Base-by-base conservation (phyloP, 352 stramenopile species). In the Blastocystis sp. region DNA sequence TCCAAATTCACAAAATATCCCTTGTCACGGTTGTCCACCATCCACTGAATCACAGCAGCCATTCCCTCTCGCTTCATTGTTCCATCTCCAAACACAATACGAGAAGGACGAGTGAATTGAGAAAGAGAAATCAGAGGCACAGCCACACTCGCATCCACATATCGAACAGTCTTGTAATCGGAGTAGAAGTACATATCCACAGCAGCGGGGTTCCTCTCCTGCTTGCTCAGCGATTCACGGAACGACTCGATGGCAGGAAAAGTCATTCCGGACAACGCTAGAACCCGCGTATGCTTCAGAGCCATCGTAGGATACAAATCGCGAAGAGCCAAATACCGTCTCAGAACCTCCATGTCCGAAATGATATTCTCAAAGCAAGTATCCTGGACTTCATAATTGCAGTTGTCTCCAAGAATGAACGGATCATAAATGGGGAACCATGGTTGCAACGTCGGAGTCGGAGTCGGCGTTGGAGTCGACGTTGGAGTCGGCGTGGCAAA, bases 391-490 rank as follows among this genome's bases (percentile, higher is more conserved):
- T 3, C 61, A 29, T 72, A 72, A 11, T 72, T 51, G 61, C 34
- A 53, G 42, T 72, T 72, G 51, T 72, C 61, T 51, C 61, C 61
- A 0, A 53, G 61, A 72, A 72, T 72, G 61, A 72, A 72, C 2
- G 61, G 61, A 53, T 72, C 61, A 4, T 72, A 72, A 36, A 72
- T 72, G 36, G 61, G 61, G 40, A 72, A 72, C 61, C 61, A 72
- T 1, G 61, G 61, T 2, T 72, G 32, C 14, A 24, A 24, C 21
- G 53, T 63, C 21, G 53, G 53, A 0, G 53, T 63, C 21, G 53
- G 0, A 63, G 53, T 63, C 0, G 53, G 53, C 6, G 53, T 63
- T 0, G 53, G 53, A 34, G 53, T 63, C 21, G 53, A 24, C 21
- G 53, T 63, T 0, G 53, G 53, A 0, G 53, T 63, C 21, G 53